These are phyloP conservation scores for Trematosphaeria pertusa DNA, from an alignment of 2,329 filamentous ascomycete species.

Conservation along the genomic window DNA sequence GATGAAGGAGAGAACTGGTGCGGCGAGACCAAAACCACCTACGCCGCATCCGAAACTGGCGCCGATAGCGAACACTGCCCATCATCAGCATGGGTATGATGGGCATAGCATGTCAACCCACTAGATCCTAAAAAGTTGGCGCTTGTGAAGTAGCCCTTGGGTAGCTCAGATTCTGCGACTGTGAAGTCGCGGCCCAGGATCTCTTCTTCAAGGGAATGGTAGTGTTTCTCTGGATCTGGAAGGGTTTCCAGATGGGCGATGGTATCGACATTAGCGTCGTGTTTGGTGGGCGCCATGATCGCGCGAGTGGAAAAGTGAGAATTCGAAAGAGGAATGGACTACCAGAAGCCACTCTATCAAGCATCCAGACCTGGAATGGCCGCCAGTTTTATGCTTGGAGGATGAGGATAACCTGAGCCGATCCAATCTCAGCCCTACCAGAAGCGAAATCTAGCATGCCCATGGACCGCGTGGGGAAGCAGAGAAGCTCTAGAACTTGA, in stretches of 20 bases:
- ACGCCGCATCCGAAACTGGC: constrained; percentile 22
- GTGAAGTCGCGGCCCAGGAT: constrained; percentile 23
- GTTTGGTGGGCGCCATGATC: constrained; percentile 12
- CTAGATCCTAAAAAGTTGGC: constrained; percentile 20
- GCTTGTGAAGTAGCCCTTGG: constrained; percentile 23
- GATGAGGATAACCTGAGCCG: constrained; percentile 17
- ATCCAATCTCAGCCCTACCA: too few species aligned
- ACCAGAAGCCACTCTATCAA: not conserved
- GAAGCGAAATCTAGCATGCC: too few species aligned
- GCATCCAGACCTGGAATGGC: not conserved
- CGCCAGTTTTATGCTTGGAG: constrained; percentile 1
- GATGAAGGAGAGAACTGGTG: constrained; percentile 24
- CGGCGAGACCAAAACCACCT: constrained; percentile 23
- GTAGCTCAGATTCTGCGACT: constrained; percentile 19
- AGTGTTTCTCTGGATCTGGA: constrained; percentile 11
- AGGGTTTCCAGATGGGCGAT: constrained; percentile 14
- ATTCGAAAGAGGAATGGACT: not conserved
- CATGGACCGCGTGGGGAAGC: too few species aligned
- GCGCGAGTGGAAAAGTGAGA: not conserved
- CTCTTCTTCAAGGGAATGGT: constrained; percentile 13
- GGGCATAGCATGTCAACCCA: constrained; percentile 3
- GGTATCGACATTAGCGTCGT: constrained; percentile 8
- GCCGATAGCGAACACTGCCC: constrained; percentile 26
- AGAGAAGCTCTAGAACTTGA: too few species aligned
- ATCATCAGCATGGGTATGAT: not conserved